Conservation (phyloP, 805 yeast species). For the Nakazawaea populi region DNA sequence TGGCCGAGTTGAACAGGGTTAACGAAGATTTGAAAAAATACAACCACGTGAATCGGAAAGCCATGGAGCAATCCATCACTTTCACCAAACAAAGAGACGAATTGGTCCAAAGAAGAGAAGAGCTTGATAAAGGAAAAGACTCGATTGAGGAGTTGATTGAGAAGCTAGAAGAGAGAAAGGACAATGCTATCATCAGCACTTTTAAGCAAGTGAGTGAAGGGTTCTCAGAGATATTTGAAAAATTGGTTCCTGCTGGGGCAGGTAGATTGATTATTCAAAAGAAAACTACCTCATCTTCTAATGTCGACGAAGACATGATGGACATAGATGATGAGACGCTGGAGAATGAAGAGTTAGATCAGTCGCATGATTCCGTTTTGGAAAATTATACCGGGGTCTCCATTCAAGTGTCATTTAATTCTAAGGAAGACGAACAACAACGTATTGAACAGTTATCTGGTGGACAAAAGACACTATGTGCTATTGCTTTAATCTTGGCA, state of each 20-base stretch:
- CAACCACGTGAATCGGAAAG: constrained; percentile 82
- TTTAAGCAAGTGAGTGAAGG: constrained; percentile 71
- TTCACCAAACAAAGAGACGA: constrained; percentile 71
- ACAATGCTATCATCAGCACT: constrained; percentile 73
- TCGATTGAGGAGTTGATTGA: constrained; percentile 70
- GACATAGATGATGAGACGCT: constrained; percentile 16
- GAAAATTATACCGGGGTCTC: constrained; percentile 77
- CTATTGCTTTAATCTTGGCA: constrained; percentile 88
- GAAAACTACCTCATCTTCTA: constrained; percentile 18
- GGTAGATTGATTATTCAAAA: constrained; percentile 69
- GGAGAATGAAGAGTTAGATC: constrained; percentile 16
- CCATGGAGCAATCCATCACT: constrained; percentile 73
- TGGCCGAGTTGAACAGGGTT: constrained; percentile 45
- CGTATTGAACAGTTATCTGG: constrained; percentile 90
- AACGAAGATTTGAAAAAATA: constrained; percentile 55
- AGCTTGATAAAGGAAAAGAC: constrained; percentile 60
- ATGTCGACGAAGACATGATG: constrained; percentile 16
- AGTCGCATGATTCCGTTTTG: constrained; percentile 18
- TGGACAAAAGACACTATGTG: constrained; percentile 96
- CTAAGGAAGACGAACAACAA: constrained; percentile 78
- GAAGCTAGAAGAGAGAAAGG: constrained; percentile 70
- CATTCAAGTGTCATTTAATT: constrained; percentile 84
- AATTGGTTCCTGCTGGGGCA: constrained; percentile 75
- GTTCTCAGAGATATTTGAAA: constrained; percentile 70
- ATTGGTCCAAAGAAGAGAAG: constrained; percentile 57